Evolutionary conservation across 441 rosid species (phyloP).

Genomic region (Gossypium schwendimanii): DNA sequence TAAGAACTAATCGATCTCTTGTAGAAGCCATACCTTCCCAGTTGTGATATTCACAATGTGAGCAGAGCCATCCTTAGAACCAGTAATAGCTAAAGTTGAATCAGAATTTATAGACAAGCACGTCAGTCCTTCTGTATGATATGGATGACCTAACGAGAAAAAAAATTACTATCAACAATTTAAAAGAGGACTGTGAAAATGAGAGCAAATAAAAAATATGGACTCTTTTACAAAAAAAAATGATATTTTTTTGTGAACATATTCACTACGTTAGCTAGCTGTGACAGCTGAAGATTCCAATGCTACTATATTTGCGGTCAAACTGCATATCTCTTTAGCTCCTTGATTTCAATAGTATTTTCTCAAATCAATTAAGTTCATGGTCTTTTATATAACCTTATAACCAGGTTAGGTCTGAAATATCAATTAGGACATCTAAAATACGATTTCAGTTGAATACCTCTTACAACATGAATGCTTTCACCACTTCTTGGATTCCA

Average conservation of each 20-base stretch:
- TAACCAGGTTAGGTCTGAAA: neutral
- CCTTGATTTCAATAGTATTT: neutral
- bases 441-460: conserved; percentile 26
- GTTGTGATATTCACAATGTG: conserved; percentile 68
- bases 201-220: neutral
- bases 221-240: neutral
- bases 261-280: neutral
- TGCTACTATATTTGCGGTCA: neutral
- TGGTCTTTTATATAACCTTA: neutral
- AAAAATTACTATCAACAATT: neutral
- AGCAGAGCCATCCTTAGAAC: conserved; percentile 69
- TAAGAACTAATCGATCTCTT: neutral
- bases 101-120: conserved; percentile 70
- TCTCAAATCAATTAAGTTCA: neutral
- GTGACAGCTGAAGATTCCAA: neutral
- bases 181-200: neutral
- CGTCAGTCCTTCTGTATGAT: conserved; percentile 71
- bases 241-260: neutral
- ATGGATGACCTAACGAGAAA: conserved; percentile 58
- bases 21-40: conserved; percentile 51
- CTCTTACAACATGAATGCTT: conserved; percentile 64
- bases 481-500: conserved; percentile 86
- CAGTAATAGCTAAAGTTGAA: conserved; percentile 71
- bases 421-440: neutral
- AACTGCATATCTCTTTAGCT: neutral